Evolutionary conservation across 2,329 filamentous ascomycete species (phyloP), one percentile per base, ranked within the genome.

Genomic region (Apiospora saccharicola): DNA sequence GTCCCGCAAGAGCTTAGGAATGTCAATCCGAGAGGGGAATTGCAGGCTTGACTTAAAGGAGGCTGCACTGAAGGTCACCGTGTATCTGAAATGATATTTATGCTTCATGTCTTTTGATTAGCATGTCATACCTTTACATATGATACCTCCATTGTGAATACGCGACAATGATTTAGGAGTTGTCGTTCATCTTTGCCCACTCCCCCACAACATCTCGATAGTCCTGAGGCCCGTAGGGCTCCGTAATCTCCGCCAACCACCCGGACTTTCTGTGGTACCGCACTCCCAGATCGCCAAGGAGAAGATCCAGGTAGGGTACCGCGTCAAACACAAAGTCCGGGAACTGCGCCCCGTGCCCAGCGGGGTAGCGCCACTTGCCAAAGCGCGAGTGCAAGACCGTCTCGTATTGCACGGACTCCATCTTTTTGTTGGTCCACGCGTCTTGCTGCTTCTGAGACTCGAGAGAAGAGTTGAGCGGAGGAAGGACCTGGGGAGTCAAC

Each of bases 251-350:
- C 16, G 72, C 76, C 71, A 79, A 78, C 71, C 77, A 77, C 0
- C 80, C 79, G 3, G 75, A 72, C 76, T 86, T 86, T 44, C 84
- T 77, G 71, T 79, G 76, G 26, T 77, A 79, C 41, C 82, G 79
- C 72, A 91, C 76, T 0, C 86, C 88, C 73, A 91, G 74, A 77
- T 92, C 90, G 22, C 80, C 80, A 71, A 90, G 75, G 76, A 92
- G 77, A 76, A 87, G 72, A 79, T 91, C 89, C 69, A 90, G 80
- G 78, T 89, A 92, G 8, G 88, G 88, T 91, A 70, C 4, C 85
- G 84, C 77, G 7, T 92, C 90, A 73, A 91, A 91, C 2, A 89
- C 87, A 44, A 90, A 85, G 76, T 91, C 89, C 0, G 86, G 86
- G 72, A 84, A 82, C 43, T 79, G 78, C 1, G 82, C 81, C 0